Evolutionary conservation across 164 flowering plant species (phyloP).

Genomic region (Aristolochia fimbriata): DNA sequence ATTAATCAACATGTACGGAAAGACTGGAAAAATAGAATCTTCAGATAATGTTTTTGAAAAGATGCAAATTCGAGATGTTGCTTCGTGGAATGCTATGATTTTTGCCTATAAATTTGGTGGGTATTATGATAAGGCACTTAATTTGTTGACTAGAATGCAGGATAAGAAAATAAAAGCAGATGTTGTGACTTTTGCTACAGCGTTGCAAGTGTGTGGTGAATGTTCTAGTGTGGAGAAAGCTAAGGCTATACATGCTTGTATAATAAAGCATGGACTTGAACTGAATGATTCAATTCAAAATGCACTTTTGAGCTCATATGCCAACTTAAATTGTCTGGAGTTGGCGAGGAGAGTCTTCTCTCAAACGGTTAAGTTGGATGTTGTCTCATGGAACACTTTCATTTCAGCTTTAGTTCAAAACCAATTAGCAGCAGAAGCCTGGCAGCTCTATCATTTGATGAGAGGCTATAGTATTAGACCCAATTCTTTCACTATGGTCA

Average conservation of each 20-base stretch:
- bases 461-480: slow-evolving; percentile 18
- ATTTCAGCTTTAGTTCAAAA: slow-evolving; percentile 22
- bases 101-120: slow-evolving; percentile 21
- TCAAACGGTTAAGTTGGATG: slow-evolving; percentile 21
- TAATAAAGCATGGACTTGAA: slow-evolving; percentile 26
- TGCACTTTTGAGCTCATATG: slow-evolving; percentile 39
- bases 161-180: slow-evolving; percentile 17
- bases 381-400: slow-evolving; percentile 41
- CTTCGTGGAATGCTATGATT: slow-evolving; percentile 53
- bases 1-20: slow-evolving; percentile 40
- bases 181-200: slow-evolving; percentile 24
- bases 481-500: slow-evolving; percentile 37
- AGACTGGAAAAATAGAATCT: slow-evolving; percentile 20
- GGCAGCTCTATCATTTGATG: slow-evolving; percentile 23
- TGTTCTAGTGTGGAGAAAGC: slow-evolving; percentile 24
- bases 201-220: slow-evolving; percentile 25
- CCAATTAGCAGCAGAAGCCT: slow-evolving; percentile 14
- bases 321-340: slow-evolving; percentile 18
- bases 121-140: slow-evolving; percentile 23
- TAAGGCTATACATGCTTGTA: slow-evolving; percentile 35
- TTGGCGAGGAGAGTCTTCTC: slow-evolving; percentile 20
- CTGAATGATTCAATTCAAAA: slow-evolving; percentile 27
- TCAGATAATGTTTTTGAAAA: slow-evolving; percentile 25
- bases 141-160: slow-evolving; percentile 28
- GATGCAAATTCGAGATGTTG: slow-evolving; percentile 23